phyloP scores from a whole-genome alignment of 257 asterid species.

The Coffea canephora region DNA sequence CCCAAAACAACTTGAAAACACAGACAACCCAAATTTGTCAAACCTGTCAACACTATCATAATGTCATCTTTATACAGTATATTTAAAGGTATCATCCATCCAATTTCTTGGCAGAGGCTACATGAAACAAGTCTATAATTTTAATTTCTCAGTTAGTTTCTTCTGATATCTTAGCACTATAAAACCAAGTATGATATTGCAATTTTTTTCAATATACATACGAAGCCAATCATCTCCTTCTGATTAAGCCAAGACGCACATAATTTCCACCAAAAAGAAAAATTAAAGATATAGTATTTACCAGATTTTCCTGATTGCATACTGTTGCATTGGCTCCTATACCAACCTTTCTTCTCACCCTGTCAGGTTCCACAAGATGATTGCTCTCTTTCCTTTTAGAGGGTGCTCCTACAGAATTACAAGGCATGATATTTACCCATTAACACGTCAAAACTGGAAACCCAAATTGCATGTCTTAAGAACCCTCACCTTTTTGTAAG shows the following conservation, averaged over 20 bases:
- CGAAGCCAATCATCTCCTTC: neutral
- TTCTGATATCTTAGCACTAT: neutral
- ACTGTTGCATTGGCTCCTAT: constrained; percentile 15
- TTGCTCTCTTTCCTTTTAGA: constrained; percentile 51
- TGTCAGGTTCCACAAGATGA: constrained; percentile 40
- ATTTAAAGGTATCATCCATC: neutral
- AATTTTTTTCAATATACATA: neutral
- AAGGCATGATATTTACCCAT: constrained; percentile 1
- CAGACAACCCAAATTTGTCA: neutral
- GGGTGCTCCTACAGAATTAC: constrained; percentile 33
- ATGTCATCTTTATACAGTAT: neutral
- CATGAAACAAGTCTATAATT: too few relatives aligned
- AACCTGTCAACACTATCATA: neutral
- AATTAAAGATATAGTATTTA: constrained; percentile 17
- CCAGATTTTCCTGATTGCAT: constrained; percentile 31
- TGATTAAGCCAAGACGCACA: neutral
- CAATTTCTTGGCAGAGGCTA: neutral
- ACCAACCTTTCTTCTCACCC: constrained; percentile 38
- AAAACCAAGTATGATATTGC: neutral
- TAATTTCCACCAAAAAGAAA: neutral
- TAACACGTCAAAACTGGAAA: neutral
- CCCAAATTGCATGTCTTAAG: neutral
- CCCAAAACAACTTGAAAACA: neutral
- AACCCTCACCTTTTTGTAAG: constrained; percentile 4
- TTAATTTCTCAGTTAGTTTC: neutral